Evolutionary conservation across 163 green algal species (phyloP), one percentile per base, ranked within the genome.

Genomic region (Coccomyxa subellipsoidea): DNA sequence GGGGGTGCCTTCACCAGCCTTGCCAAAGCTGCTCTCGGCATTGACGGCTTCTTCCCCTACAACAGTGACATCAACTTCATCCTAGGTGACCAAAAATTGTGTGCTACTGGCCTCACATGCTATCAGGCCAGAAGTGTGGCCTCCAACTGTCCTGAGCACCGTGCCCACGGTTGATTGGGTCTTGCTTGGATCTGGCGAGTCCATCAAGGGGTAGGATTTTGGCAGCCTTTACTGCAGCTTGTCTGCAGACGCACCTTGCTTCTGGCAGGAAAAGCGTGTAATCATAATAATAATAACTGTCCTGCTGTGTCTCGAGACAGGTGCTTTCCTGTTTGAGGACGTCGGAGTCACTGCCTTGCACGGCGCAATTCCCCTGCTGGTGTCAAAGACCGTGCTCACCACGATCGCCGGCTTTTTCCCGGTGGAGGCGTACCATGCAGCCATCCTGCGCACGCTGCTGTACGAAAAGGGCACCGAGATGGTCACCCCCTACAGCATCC

Each of bases 271-370:
- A n/a, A n/a, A n/a, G n/a, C n/a, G n/a, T n/a, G n/a, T n/a, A n/a
- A n/a, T n/a, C n/a, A n/a, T n/a, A n/a, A n/a, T n/a, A n/a, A n/a
- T n/a, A n/a, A n/a, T n/a, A n/a, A n/a, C n/a, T n/a, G n/a, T n/a
- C n/a, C n/a, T n/a, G n/a, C n/a, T n/a, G n/a, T n/a, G n/a, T n/a
- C n/a, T n/a, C n/a, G n/a, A n/a, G n/a, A n/a, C 66, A 73, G 87
- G 54, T 8, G 87, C 88, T 36, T 92, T 90, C 83, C 89, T 91
- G 76, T 92, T 91, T 82, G 88, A 92, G 85, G 88, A 92, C 40
- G 88, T 91, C 0, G 88, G 88, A 3, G 88, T 89, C n/a, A 91
- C 88, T 5, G 88, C 88, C 4, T 92, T 89, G 85, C 83, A 84
- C 54, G 82, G 82, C 32, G 84, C 82, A 21, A 72, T 80, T 7